phyloP scores from a whole-genome alignment of 768 basidiomycete species.

The Tulasnella sp. region DNA sequence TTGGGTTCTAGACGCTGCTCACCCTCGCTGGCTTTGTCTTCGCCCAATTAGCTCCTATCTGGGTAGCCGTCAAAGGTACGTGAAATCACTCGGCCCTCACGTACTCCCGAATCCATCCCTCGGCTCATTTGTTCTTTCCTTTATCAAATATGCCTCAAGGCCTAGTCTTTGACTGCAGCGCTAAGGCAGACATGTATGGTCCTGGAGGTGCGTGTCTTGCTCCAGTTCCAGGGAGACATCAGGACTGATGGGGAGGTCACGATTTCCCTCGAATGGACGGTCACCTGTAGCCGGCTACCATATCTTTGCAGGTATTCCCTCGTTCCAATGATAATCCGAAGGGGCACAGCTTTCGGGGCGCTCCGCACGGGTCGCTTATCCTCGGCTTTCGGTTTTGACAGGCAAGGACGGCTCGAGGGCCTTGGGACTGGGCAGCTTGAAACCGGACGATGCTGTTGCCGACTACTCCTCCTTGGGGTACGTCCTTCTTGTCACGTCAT shows the following conservation, averaged over 20 bases:
- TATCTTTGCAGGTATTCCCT: slow-evolving; percentile 48
- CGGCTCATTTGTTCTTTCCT: not conserved
- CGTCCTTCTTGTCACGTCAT: slow-evolving; percentile 27
- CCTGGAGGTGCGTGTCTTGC: slow-evolving; percentile 32
- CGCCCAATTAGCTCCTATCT: slow-evolving; percentile 43
- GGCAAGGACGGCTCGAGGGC: slow-evolving; percentile 89
- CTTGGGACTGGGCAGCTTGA: slow-evolving; percentile 81
- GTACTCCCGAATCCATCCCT: not conserved
- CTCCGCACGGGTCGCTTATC: not conserved
- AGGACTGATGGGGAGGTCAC: not conserved
- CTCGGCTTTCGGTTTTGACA: not conserved
- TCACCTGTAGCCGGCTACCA: slow-evolving; percentile 41
- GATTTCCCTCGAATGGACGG: not conserved
- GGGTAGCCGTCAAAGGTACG: slow-evolving; percentile 84
- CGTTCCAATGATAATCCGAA: slow-evolving; percentile 1
- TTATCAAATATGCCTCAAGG: slow-evolving; percentile 32
- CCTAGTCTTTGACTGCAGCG: slow-evolving; percentile 79
- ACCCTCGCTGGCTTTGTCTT: not conserved
- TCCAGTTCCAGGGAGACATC: not conserved
- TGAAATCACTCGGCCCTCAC: not conserved
- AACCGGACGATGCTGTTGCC: slow-evolving; percentile 70
- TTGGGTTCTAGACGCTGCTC: not conserved
- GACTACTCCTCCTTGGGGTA: slow-evolving; percentile 71
- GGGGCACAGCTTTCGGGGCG: slow-evolving; percentile 3
- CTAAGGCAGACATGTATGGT: slow-evolving; percentile 83